Percentiles rank a stretch among this genome's conserved stretches.
Evolutionary conservation across 23 red algal species (phyloP).

Genomic region (Gracilaria domingensis): DNA sequence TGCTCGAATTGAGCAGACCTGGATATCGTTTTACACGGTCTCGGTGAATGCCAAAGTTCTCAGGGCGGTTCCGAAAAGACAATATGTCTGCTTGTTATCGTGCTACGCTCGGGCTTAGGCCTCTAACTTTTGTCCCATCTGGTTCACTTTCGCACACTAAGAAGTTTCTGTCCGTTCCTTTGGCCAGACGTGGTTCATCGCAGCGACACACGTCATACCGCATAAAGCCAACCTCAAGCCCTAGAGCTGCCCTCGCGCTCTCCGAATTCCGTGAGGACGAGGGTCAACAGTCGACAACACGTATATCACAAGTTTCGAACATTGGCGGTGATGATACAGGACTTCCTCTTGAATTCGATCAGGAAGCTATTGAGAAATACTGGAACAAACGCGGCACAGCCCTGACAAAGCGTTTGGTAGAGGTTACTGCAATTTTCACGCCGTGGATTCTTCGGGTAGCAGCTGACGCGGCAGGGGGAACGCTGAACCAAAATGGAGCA

Average conservation of each 20-base stretch:
- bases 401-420: conserved; percentile 52
- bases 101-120: neutral
- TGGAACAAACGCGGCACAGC: conserved; percentile 84
- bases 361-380: conserved; percentile 82
- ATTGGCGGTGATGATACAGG: conserved; percentile 65
- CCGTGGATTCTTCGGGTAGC: conserved; percentile 74
- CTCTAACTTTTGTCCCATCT: neutral
- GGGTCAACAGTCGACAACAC: neutral
- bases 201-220: neutral
- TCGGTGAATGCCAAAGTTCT: neutral
- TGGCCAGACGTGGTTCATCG: neutral
- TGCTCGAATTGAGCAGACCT: too few species aligned
- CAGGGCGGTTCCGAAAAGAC: neutral
- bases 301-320: neutral
- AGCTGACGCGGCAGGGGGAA: conserved; percentile 17
- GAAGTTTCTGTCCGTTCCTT: neutral
- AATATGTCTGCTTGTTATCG: conserved; percentile 3
- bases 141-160: neutral
- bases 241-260: conserved; percentile 14
- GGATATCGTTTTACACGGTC: neutral
- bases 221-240: neutral
- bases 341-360: conserved; percentile 83
- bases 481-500: conserved; percentile 36
- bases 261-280: neutral
- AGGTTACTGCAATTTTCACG: conserved; percentile 65